phyloP scores from a whole-genome alignment of 2,329 filamentous ascomycete genomes.

The Epichloe amarillans region DNA sequence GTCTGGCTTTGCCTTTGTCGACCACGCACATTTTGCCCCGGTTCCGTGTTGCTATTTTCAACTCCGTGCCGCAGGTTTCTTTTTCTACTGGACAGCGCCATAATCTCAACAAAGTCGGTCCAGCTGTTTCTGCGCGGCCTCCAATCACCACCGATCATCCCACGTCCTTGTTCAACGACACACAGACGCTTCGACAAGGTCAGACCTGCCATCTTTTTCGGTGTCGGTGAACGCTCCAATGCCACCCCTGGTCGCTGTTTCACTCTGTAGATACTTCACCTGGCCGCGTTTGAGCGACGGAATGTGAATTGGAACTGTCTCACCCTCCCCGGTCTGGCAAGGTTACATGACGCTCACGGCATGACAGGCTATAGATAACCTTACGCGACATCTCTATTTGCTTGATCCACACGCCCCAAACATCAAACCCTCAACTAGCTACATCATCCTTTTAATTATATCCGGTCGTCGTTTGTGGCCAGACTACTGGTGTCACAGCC shows the following conservation, averaged over 20 bases:
- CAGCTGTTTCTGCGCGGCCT: background rate
- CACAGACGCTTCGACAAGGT: constrained; percentile 3
- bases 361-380: constrained; percentile 5
- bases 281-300: constrained; percentile 10
- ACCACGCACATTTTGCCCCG: background rate
- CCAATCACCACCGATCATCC: background rate
- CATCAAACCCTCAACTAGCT: background rate
- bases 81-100: too few species aligned
- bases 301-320: constrained; percentile 7
- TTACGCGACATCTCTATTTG: constrained; percentile 7
- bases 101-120: too few species aligned
- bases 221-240: constrained; percentile 10
- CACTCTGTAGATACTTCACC: constrained; percentile 11
- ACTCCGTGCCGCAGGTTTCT: background rate
- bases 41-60: background rate
- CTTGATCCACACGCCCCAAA: background rate
- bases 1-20: background rate
- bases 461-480: background rate
- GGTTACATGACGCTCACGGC: constrained; percentile 3
- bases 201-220: constrained; percentile 5
- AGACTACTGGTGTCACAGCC: background rate
- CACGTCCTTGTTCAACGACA: constrained; percentile 1
- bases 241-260: constrained; percentile 12
- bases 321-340: background rate
- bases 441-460: background rate